A percentile compares a stretch with the other conserved stretches of the same genome.
phyloP scores from a whole-genome alignment of 306 rosid species.

The Malus fusca region DNA sequence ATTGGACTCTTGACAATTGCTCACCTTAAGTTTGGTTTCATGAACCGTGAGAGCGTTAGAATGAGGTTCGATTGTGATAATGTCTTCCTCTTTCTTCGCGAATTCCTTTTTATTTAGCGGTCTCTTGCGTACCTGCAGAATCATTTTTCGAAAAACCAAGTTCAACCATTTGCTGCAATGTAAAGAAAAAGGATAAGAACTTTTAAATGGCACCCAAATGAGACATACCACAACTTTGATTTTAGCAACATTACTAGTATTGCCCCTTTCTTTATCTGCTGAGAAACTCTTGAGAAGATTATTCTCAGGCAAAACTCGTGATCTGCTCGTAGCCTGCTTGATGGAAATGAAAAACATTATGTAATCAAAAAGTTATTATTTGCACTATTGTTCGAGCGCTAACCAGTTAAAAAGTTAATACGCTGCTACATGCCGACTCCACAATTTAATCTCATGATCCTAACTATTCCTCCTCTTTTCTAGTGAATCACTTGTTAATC shows the following conservation, averaged over 20 bases:
- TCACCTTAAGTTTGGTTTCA: conserved; percentile 80
- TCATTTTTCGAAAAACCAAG: conserved; percentile 6
- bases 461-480: too few species aligned
- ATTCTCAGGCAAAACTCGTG: conserved; percentile 48
- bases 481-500: too few species aligned
- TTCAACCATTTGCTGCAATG: neutral
- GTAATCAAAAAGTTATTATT: too few species aligned
- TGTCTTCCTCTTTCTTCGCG: conserved; percentile 73
- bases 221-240: conserved; percentile 80
- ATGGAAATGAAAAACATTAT: conserved; percentile 11
- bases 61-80: conserved; percentile 44
- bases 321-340: conserved; percentile 34
- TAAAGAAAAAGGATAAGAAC: neutral
- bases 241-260: conserved; percentile 59
- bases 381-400: too few species aligned
- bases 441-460: too few species aligned
- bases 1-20: conserved; percentile 4
- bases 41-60: conserved; percentile 74
- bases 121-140: conserved; percentile 78
- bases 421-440: too few species aligned
- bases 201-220: neutral
- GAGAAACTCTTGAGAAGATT: conserved; percentile 46
- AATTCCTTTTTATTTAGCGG: conserved; percentile 72
- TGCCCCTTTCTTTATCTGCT: conserved; percentile 55
- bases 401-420: too few species aligned